Evolutionary conservation across 208 protist genomes (phyloP).

Genomic region (Leishmania gerbilli): DNA sequence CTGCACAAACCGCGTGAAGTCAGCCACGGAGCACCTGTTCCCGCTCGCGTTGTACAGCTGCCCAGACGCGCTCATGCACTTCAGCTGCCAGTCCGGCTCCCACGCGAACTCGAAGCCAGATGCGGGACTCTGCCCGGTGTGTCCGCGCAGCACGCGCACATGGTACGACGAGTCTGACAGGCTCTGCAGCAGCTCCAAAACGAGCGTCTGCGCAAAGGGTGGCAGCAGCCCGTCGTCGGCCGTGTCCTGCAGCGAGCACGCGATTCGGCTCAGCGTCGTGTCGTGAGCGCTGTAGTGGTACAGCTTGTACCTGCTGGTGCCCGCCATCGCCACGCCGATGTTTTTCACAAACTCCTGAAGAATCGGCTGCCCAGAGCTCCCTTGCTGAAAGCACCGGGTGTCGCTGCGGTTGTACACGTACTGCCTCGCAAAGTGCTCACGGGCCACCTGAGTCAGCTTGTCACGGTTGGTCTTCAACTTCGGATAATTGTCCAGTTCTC

Average conservation of each 20-base stretch:
- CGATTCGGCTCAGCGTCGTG: slow-evolving; percentile 37
- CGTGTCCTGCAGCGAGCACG: slow-evolving; percentile 45
- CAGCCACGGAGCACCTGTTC: slow-evolving; percentile 48
- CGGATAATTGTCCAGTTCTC: slow-evolving; percentile 18
- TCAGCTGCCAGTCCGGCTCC: slow-evolving; percentile 38
- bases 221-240: slow-evolving; percentile 34
- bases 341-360: slow-evolving; percentile 42
- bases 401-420: slow-evolving; percentile 28
- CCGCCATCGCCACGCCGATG: slow-evolving; percentile 23
- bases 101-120: slow-evolving; percentile 35
- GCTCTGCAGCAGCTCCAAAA: slow-evolving; percentile 58
- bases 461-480: slow-evolving; percentile 12
- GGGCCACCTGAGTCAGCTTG: slow-evolving; percentile 2
- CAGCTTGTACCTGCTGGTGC: slow-evolving; percentile 38
- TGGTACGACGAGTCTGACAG: slow-evolving; percentile 26
- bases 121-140: slow-evolving; percentile 41
- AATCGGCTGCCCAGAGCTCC: slow-evolving; percentile 20
- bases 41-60: slow-evolving; percentile 32
- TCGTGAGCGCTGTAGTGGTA: slow-evolving; percentile 64
- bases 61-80: slow-evolving; percentile 38
- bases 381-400: slow-evolving; percentile 19
- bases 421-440: slow-evolving; percentile 4
- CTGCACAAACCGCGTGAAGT: slow-evolving; percentile 49
- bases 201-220: slow-evolving; percentile 51
- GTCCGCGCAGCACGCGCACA: slow-evolving; percentile 57